Evolutionary conservation across 805 yeast genomes (phyloP), one percentile per base, ranked within the genome.

Genomic region (Myxozyma sirexii): DNA sequence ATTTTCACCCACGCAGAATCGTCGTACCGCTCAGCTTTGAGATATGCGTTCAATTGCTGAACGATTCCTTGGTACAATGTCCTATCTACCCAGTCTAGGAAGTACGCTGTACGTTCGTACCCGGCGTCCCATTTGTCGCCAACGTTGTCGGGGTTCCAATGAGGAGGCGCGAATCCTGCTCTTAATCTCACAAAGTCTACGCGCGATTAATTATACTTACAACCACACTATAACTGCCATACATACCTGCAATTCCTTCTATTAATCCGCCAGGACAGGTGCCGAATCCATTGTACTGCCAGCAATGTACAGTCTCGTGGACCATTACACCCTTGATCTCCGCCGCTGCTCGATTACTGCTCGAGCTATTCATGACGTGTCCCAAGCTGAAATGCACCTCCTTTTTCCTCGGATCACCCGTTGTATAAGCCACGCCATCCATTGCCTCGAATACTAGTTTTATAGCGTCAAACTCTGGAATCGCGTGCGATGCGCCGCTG

Each of bases 91-190:
- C 57, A 54, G 19, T 54, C 57, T 4, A 54, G 46, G 24, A 54
- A 54, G 23, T 27, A 47, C 29, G 35, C 57, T 24, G 57, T 54
- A n/a, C 45, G 31, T 26, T 54, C 57, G 47, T 54, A 54, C 13
- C 57, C 57, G 12, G 52, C 57, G 46, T 54, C 57, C 57, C 57
- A 54, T 15, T 42, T 45, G 19, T 45, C 47, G 17, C 33, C 53
- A 12, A 39, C 29, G 13, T 21, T 29, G 48, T 31, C 23, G 23
- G 19, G 26, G 27, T 29, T 38, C 57, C 57, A 54, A 38, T 54
- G 57, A 8, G 57, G 57, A n/a, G 57, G 57, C 12, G 52, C 53
- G 8, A 54, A 29, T 7, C 57, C 57, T 26, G 57, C 57, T 47
- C 38, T 26, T 17, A 54, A 35, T 27, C 57, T 12, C 12, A 54